Base-by-base conservation (phyloP, 352 stramenopile species). In the Pythium sukuiense region DNA sequence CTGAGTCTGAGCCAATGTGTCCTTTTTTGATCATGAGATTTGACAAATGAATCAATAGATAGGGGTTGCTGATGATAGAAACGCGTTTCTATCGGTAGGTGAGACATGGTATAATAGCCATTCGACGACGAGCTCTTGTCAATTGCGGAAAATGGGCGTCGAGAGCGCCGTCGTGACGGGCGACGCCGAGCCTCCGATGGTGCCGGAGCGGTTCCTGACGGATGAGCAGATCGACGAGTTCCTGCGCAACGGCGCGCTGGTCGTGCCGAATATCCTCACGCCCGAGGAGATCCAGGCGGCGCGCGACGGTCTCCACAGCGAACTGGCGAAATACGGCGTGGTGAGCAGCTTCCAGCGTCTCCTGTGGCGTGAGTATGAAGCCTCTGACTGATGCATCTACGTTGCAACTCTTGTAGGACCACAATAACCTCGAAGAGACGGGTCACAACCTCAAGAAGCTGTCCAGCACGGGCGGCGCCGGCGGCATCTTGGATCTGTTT, bases 401-500 rank as follows among this genome's bases (percentile, higher is more conserved):
- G 24, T 33, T 32, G 24, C 52, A 18, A 54, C 8, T 64, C 1
- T 45, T 67, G 45, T 33, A 86, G 77, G 79, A 94, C 50, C 81
- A 85, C 50, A 50, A 84, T 14, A 78, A 95, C 57, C 76, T 96
- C 48, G 72, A 74, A 46, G 53, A 62, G 45, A 96, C 85, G 0
- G 84, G 81, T 12, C 59, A 83, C 16, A 80, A 89, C 56, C 73
- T 97, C 11, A 84, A 87, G 61, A 87, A 88, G 50, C 69, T 97
- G 9, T 97, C 90, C 49, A 96, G 86, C 63, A 97, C 90, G 6
- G 80, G 83, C n/a, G 90, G 90, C 39, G 86, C 90, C 27, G 90
- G 89, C 43, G 89, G 89, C 26, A 92, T 97, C 48, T 65, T 97
- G 6, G 90, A 97, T 46, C 68, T 97, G 6, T 97, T 96, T 53